Evolutionary conservation across 495 filamentous ascomycete species (phyloP).

Genomic region (Tetracladium setigerum): DNA sequence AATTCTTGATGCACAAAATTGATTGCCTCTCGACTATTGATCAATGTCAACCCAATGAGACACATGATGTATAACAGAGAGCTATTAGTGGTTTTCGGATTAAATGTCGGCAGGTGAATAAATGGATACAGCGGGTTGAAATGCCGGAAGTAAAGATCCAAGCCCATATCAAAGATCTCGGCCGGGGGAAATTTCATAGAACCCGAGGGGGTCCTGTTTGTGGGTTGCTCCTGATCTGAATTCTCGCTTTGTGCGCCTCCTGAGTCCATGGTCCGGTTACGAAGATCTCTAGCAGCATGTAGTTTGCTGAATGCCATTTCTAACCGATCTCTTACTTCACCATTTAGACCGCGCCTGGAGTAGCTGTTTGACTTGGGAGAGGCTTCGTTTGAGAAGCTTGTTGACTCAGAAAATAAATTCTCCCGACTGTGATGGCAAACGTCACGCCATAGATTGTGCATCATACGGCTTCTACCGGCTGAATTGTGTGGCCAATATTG

Average conservation of each 20-base stretch:
- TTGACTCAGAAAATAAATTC: conserved; percentile 38
- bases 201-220: conserved; percentile 20
- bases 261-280: no score
- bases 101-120: conserved; percentile 44
- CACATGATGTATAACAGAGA: conserved; percentile 42
- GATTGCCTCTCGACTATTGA: conserved; percentile 41
- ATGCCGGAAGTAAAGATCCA: conserved; percentile 46
- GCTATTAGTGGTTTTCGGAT: conserved; percentile 34
- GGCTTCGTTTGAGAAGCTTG: conserved; percentile 18
- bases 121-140: conserved; percentile 43
- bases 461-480: conserved; percentile 35
- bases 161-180: conserved; percentile 46
- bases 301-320: conserved; percentile 32
- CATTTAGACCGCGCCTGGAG: conserved; percentile 40
- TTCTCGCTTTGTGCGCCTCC: conserved; percentile 20
- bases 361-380: conserved; percentile 24
- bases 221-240: conserved; percentile 22
- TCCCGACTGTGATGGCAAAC: conserved; percentile 32
- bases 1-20: conserved; percentile 41
- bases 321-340: conserved; percentile 38
- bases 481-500: conserved; percentile 40
- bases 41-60: conserved; percentile 42
- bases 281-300: conserved; percentile 17
- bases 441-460: conserved; percentile 42
- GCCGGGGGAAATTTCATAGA: conserved; percentile 37